Percentiles rank a stretch among this genome's conserved stretches.
phyloP scores from a whole-genome alignment of 352 stramenopile species.

The Phytophthora cryptogea region DNA sequence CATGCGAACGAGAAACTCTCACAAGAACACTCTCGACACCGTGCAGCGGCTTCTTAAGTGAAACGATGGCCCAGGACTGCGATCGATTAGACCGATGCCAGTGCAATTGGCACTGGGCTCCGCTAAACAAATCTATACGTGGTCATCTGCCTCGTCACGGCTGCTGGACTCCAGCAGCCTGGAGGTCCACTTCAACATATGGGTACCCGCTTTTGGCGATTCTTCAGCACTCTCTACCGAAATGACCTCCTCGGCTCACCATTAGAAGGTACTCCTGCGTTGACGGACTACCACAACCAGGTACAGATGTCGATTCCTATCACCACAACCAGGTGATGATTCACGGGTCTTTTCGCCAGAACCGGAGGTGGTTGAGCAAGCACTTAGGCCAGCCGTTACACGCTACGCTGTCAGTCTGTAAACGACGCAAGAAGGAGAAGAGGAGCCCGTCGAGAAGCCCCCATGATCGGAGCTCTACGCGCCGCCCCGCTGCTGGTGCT shows the following conservation, averaged over 20 bases:
- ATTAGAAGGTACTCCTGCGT: too few relatives aligned
- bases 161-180: too few relatives aligned
- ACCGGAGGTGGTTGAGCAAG: slow-evolving; percentile 4
- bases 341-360: neutral
- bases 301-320: neutral
- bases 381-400: neutral
- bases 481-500: slow-evolving; percentile 21
- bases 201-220: neutral
- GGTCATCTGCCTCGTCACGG: slow-evolving; percentile 8
- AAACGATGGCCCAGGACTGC: too few relatives aligned
- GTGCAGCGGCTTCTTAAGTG: too few relatives aligned
- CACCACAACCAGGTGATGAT: too few relatives aligned
- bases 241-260: too few relatives aligned
- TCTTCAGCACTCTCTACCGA: neutral
- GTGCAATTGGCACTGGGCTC: too few relatives aligned
- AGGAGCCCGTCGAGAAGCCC: slow-evolving; percentile 6
- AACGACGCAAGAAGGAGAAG: slow-evolving; percentile 1
- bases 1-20: too few relatives aligned
- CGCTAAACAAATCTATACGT: slow-evolving; percentile 4
- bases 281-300: neutral
- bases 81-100: too few relatives aligned
- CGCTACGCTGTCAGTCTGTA: slow-evolving; percentile 1
- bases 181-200: slow-evolving; percentile 6
- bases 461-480: slow-evolving; percentile 14
- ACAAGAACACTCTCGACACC: too few relatives aligned